Conservation (phyloP, 805 yeast genomes). For the Candida dajiaensis region DNA sequence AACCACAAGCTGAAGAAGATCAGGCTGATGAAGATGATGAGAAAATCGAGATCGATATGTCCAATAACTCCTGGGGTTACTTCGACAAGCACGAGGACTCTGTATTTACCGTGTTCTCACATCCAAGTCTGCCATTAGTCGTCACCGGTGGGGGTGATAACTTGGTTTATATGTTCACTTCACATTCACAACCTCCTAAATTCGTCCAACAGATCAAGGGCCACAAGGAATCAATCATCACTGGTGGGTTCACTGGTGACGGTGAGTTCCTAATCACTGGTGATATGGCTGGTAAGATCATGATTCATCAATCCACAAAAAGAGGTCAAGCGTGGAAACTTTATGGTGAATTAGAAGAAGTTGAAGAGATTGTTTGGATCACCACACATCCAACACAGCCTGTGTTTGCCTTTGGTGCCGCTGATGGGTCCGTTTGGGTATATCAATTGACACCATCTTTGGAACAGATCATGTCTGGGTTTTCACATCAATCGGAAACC, state of each 20-base stretch:
- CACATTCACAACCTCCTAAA: conserved; percentile 79
- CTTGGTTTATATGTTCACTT: conserved; percentile 85
- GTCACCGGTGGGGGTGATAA: conserved; percentile 97
- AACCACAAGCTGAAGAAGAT: conserved; percentile 25
- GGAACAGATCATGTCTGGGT: conserved; percentile 72
- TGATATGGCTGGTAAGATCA: conserved; percentile 88
- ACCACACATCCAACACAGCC: conserved; percentile 71
- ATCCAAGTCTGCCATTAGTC: conserved; percentile 79
- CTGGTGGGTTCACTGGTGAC: conserved; percentile 77
- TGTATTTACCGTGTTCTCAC: conserved; percentile 72
- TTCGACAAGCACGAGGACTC: conserved; percentile 91
- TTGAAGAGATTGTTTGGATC: conserved; percentile 86
- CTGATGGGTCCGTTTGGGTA: conserved; percentile 93
- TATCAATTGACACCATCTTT: conserved; percentile 62
- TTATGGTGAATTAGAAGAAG: conserved; percentile 70
- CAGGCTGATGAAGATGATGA: conserved; percentile 34
- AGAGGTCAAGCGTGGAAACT: conserved; percentile 82
- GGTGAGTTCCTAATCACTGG: conserved; percentile 82
- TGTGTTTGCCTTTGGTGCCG: conserved; percentile 86
- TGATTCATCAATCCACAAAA: conserved; percentile 63
- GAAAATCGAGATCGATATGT: conserved; percentile 72
- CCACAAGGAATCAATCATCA: conserved; percentile 82
- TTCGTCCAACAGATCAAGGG: conserved; percentile 71
- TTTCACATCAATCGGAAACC: conserved; percentile 75
- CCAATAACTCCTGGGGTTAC: conserved; percentile 83